Base-by-base conservation (phyloP, 2,329 filamentous ascomycete species). In the Colletotrichum godetiae region DNA sequence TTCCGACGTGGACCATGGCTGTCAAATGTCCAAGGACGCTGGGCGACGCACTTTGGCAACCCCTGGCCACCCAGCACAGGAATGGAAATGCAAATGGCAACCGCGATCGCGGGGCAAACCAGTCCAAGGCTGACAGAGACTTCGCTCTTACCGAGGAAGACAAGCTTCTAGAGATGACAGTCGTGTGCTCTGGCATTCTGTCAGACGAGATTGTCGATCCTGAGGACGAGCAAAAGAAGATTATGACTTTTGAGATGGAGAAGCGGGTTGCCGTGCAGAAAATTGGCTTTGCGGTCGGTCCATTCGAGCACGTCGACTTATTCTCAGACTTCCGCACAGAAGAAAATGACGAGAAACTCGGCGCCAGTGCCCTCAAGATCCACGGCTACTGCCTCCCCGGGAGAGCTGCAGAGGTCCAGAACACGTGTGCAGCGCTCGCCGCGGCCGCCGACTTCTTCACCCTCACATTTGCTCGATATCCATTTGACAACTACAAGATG, bases 301-400 rank as follows among this genome's bases (percentile, higher is more conserved):
- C 97, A 0, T 99, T 99, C 80, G 95, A 98, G 82, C 93, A 96
- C 77, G 92, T 98, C 66, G 94, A 98, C 79, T 87, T 99, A 5
- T 91, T 87, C 75, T 93, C 94, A 2, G 94, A 96, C 77, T 98
- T 94, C 78, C 92, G 97, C 63, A 94, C 95, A 58, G 94, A 95
- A 75, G 95, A 97, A 77, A 94, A 98, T 76, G 95, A 98, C 79
- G 95, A 97, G 77, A 95, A 95, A 80, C 90, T 99, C 67, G 95
- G 95, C 3, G 91, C 93, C 76, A 97, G 95, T 79, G 95, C 95
- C 0, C 91, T 98, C 75, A 95, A 96, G 76, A 90, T 99, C 3
- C 92, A 97, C 78, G 97, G 93, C 7, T 99, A 97, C 82, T 98
- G 96, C 81, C 86, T 99, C 58, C 97, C 97, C 0, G 91, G 93